These are phyloP conservation scores for Cryptosporidium ryanae DNA, from an alignment of 169 alveolate species.

Conservation along the genomic window DNA sequence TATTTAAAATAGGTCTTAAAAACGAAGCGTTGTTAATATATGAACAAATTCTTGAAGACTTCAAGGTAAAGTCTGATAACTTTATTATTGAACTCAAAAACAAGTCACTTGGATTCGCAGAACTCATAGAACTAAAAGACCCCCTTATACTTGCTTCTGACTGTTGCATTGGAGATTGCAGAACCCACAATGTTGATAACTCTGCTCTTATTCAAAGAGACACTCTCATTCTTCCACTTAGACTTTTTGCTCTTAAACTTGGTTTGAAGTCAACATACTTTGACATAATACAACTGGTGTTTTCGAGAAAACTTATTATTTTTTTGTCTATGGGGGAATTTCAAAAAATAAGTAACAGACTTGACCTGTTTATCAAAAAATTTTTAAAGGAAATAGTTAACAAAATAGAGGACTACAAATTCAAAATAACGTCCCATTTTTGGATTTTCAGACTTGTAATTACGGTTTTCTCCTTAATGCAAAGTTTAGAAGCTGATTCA, in stretches of 20 bases:
- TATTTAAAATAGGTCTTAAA: constrained; percentile 27
- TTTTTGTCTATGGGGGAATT: constrained; percentile 13
- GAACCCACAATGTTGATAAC: constrained; percentile 30
- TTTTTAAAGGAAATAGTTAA: constrained; percentile 20
- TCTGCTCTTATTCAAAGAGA: constrained; percentile 23
- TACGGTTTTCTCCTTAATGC: background rate
- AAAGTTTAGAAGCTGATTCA: too few species aligned
- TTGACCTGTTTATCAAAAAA: constrained; percentile 11
- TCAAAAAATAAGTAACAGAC: constrained; percentile 7
- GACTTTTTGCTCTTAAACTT: constrained; percentile 2
- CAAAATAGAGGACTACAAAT: constrained; percentile 14
- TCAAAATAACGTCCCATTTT: constrained; percentile 16
- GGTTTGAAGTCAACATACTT: constrained; percentile 53
- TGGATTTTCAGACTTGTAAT: constrained; percentile 63
- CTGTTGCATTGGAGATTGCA: constrained; percentile 61
- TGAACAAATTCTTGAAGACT: constrained; percentile 20
- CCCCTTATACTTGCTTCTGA: constrained; percentile 62
- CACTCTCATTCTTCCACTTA: constrained; percentile 24
- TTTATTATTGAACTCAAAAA: constrained; percentile 21
- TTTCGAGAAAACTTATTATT: constrained; percentile 37
- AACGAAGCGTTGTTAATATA: constrained; percentile 52
- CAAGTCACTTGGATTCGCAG: constrained; percentile 36
- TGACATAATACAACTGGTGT: constrained; percentile 29
- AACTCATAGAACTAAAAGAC: constrained; percentile 8
- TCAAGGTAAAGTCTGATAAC: background rate